phyloP scores from a whole-genome alignment of 495 filamentous ascomycete species.

The Pseudomonodictys pantanalensis region DNA sequence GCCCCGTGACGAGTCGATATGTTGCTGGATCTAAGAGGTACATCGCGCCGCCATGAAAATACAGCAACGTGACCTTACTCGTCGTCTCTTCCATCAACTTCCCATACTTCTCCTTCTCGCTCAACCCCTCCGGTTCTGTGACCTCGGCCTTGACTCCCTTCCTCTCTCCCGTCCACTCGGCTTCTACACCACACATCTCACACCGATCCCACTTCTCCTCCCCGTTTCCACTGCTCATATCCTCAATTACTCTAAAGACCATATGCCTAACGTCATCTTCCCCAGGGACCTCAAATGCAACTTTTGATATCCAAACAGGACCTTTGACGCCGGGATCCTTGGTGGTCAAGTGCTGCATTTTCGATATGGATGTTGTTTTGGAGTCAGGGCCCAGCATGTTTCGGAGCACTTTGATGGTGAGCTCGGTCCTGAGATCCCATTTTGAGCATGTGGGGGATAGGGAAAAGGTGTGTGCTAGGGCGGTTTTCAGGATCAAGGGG shows the following conservation, averaged over 20 bases:
- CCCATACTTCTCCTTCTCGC: constrained; percentile 69
- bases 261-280: constrained; percentile 57
- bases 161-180: constrained; percentile 83
- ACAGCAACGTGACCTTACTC: constrained; percentile 68
- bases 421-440: constrained; percentile 73
- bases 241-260: constrained; percentile 61
- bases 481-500: constrained; percentile 64
- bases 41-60: constrained; percentile 89
- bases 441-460: constrained; percentile 66
- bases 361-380: constrained; percentile 50
- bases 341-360: constrained; percentile 59
- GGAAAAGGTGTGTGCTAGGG: constrained; percentile 64
- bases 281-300: constrained; percentile 56
- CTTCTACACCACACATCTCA: constrained; percentile 60
- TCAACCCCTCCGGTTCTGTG: constrained; percentile 53
- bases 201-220: constrained; percentile 55
- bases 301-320: constrained; percentile 74
- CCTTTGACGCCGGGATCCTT: constrained; percentile 71
- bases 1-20: constrained; percentile 46
- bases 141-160: constrained; percentile 54
- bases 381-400: constrained; percentile 52
- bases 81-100: constrained; percentile 68
- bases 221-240: constrained; percentile 51
- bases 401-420: constrained; percentile 69
- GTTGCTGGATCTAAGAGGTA: constrained; percentile 59